These are phyloP conservation scores for Nissolia schottii DNA, from an alignment of 306 rosid genomes.

Conservation along the genomic window DNA sequence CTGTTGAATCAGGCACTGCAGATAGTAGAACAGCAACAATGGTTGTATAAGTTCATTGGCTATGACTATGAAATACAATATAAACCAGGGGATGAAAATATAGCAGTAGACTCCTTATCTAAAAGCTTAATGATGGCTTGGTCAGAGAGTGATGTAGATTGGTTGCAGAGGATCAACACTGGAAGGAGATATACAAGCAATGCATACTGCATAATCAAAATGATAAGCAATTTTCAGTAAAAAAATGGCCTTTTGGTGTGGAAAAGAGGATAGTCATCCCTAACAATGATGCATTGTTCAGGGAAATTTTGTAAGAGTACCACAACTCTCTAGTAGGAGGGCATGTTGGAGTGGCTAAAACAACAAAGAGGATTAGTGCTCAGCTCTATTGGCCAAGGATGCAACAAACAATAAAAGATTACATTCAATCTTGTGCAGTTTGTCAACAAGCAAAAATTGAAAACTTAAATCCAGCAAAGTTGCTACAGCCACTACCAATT, in stretches of 20 bases:
- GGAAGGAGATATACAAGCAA: too few relatives aligned
- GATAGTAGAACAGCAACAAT: background rate
- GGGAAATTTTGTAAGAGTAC: background rate
- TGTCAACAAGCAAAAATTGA: background rate
- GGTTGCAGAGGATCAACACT: too few relatives aligned
- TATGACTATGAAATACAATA: background rate
- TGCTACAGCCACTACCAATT: background rate
- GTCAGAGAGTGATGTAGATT: background rate
- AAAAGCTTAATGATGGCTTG: background rate
- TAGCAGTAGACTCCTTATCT: background rate
- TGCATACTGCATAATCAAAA: too few relatives aligned
- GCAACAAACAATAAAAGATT: background rate
- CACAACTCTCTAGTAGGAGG: background rate
- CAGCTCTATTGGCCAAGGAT: background rate
- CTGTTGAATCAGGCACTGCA: background rate
- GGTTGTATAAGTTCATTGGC: background rate
- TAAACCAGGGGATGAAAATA: too few relatives aligned
- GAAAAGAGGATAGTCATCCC: background rate
- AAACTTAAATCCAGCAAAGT: background rate
- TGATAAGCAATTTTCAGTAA: too few relatives aligned
- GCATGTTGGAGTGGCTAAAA: background rate
- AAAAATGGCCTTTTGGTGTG: background rate
- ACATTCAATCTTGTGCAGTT: too few relatives aligned
- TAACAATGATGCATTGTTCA: too few relatives aligned
- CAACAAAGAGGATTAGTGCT: too few relatives aligned